A percentile compares a stretch with the other conserved stretches of the same genome.
These are phyloP conservation scores for Plasmodium vivax DNA, from an alignment of 169 alveolate species.

Conservation along the genomic window DNA sequence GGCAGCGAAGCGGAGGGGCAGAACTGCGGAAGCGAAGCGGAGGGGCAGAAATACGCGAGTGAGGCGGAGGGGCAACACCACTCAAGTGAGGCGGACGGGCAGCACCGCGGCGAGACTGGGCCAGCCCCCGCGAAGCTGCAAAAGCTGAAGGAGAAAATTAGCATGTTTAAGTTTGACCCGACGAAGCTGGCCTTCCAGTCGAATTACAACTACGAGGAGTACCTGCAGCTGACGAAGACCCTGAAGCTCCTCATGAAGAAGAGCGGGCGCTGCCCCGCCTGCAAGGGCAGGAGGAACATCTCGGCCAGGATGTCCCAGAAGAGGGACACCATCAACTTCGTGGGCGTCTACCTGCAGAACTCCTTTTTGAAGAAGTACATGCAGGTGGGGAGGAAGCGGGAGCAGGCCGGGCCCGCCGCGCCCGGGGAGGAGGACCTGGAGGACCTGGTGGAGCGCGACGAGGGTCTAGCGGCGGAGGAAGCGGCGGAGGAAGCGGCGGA, in stretches of 20 bases:
- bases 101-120: too few species aligned
- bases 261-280: neutral
- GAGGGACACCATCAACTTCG: constrained; percentile 39
- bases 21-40: neutral
- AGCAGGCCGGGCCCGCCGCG: constrained; percentile 55
- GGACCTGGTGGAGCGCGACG: constrained; percentile 28
- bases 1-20: neutral
- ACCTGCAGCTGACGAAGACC: constrained; percentile 11
- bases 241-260: constrained; percentile 10
- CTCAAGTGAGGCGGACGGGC: neutral
- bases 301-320: constrained; percentile 4
- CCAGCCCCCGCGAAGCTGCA: neutral
- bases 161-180: constrained; percentile 13
- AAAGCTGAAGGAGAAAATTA: constrained; percentile 35
- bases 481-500: neutral
- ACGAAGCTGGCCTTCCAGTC: constrained; percentile 47
- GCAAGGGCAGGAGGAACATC: constrained; percentile 18
- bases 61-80: neutral
- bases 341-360: constrained; percentile 8
- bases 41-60: neutral
- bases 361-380: constrained; percentile 70
- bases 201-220: constrained; percentile 60
- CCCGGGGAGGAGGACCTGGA: constrained; percentile 23
- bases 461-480: neutral
- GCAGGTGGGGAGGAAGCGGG: constrained; percentile 35